Evolutionary conservation across 2,329 filamentous ascomycete genomes (phyloP), one percentile per base, ranked within the genome.

Genomic region (Alternaria brassicicola): DNA sequence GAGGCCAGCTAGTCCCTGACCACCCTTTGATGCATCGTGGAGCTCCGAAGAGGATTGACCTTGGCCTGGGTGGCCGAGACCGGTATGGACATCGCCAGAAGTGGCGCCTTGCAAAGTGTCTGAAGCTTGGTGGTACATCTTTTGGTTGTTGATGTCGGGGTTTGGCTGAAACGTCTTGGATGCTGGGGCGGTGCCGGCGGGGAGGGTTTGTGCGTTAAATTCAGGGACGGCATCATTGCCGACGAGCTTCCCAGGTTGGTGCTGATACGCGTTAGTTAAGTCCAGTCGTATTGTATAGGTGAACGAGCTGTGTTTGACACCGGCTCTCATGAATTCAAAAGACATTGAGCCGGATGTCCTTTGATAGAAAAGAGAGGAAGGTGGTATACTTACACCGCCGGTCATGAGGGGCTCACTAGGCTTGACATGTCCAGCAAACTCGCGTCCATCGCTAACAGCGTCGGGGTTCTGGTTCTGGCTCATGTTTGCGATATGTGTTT

Each of bases 151-250:
- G 41, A 78, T 69, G 3, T 79, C 72, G 55, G 77, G 71, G 75
- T 83, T 82, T 26, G 82, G 80, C 10, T 74, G 65, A 77, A 79
- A 83, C 17, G 80, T 79, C 15, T 67, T 73, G 38, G 76, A 72
- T 1, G 76, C 62, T 1, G 89, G 89, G 0, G 89, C 89, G 3
- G 85, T 85, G 58, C 89, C 89, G 0, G 88, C 77, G 0, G 87
- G 82, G 33, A 87, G 77, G 1, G 82, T 83, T 73, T 92, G 65
- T 23, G 85, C 84, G 67, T 84, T 80, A 80, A 90, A 92, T 69
- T 90, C 88, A 19, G 86, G 86, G 12, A 77, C 71, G 23, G 79
- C 78, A 52, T 89, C 87, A 64, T 86, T 85, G 62, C 81, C 79
- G 56, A 86, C 82, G 60, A 85, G 82, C 65, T 83, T 79, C 51